Base-by-base conservation (phyloP, 768 basidiomycete genomes). In the Cystofilobasidium bisporidii region DNA sequence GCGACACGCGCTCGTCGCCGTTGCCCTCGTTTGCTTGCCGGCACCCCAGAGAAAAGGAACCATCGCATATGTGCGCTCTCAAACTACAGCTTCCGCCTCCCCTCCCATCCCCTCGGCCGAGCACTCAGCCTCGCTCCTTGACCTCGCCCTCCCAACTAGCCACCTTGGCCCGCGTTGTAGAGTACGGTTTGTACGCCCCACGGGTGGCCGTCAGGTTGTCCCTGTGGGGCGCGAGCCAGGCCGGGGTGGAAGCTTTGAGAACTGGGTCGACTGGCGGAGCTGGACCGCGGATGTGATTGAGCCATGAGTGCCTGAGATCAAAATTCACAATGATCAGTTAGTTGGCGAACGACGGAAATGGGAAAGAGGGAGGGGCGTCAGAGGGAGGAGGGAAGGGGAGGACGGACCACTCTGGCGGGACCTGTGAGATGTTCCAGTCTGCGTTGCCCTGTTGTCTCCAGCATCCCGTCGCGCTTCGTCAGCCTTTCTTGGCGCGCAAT, bases 281-380 rank as follows among this genome's bases (percentile, higher is more conserved):
- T 30, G 86, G 84, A 71, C 85, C 83, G 59, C 94, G 87, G 73
- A 94, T 96, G 75, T 96, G 91, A 14, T 83, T 82, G 43, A 97
- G 79, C 93, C 93, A 98, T 6, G 92, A 85, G 79, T 96, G 94
- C 94, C n/a, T n/a, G n/a, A n/a, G n/a, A n/a, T n/a, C n/a, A n/a
- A n/a, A n/a, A n/a, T n/a, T n/a, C n/a, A n/a, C n/a, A n/a, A n/a
- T n/a, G n/a, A n/a, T n/a, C n/a, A n/a, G n/a, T n/a, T n/a, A n/a
- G n/a, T n/a, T n/a, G n/a, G n/a, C n/a, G n/a, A n/a, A n/a, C n/a
- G n/a, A n/a, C n/a, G n/a, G n/a, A n/a, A n/a, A n/a, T n/a, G n/a
- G n/a, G n/a, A n/a, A n/a, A n/a, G n/a, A n/a, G n/a, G n/a, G n/a
- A n/a, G n/a, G n/a, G n/a, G n/a, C n/a, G n/a, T n/a, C n/a, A n/a